phyloP scores from a whole-genome alignment of 495 filamentous ascomycete genomes.

The Xylaria telfairii region DNA sequence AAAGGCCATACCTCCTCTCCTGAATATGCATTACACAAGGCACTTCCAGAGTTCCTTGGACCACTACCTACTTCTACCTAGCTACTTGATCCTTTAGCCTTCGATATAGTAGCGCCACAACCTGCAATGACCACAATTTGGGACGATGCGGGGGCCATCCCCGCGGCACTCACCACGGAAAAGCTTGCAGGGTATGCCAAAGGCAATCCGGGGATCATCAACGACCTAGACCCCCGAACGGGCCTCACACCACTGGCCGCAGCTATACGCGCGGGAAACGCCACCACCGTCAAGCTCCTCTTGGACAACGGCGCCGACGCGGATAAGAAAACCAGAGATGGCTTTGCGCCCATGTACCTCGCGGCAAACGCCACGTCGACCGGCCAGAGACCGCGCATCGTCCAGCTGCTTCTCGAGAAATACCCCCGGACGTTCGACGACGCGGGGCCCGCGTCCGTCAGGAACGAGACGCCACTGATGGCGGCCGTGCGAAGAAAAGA shows the following conservation, averaged over 20 bases:
- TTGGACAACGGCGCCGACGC: conserved; percentile 27
- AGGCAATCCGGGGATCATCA: conserved; percentile 13
- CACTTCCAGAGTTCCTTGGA: background rate
- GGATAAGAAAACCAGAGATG: conserved; percentile 22
- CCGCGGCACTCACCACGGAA: conserved; percentile 7
- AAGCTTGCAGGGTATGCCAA: conserved; percentile 21
- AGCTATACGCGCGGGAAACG: conserved; percentile 21
- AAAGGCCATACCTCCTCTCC: background rate
- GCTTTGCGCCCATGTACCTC: conserved; percentile 15
- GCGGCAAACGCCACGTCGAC: conserved; percentile 22
- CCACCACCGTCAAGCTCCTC: conserved; percentile 25
- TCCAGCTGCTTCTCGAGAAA: conserved; percentile 25
- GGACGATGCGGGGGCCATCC: conserved; percentile 26
- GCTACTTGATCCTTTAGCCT: background rate
- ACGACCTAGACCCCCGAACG: conserved; percentile 15
- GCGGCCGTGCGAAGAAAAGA: conserved; percentile 12
- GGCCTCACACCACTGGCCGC: conserved; percentile 23
- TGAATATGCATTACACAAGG: background rate
- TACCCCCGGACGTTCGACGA: conserved; percentile 16
- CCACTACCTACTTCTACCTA: background rate
- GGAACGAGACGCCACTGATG: conserved; percentile 16
- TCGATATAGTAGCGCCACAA: background rate
- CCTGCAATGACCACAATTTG: conserved; percentile 22
- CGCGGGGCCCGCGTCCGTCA: background rate
- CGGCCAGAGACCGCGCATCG: conserved; percentile 14